phyloP scores from a whole-genome alignment of 352 stramenopile species.

The Globisporangium polare region DNA sequence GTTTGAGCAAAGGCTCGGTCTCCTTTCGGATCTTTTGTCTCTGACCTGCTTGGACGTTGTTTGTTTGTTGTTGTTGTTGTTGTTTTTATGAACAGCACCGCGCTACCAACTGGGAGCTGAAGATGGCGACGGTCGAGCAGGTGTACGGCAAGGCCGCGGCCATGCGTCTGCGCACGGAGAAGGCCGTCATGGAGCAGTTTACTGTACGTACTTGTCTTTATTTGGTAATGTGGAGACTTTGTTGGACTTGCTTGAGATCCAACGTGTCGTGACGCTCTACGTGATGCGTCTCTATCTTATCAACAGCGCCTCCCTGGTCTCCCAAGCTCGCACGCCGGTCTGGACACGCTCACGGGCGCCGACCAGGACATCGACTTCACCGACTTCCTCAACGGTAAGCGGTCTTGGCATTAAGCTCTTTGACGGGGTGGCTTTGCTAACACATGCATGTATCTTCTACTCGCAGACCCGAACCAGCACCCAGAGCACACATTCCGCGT shows the following conservation, averaged over 20 bases:
- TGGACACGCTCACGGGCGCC: slow-evolving; percentile 76
- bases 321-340: slow-evolving; percentile 64
- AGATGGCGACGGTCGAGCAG: slow-evolving; percentile 88
- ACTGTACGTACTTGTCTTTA: slow-evolving; percentile 27
- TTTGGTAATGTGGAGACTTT: no score
- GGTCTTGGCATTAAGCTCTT: not conserved
- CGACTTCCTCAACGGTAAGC: slow-evolving; percentile 77
- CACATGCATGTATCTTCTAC: not conserved
- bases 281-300: not conserved
- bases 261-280: not conserved
- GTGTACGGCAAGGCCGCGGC: slow-evolving; percentile 86
- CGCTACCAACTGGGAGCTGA: slow-evolving; percentile 77
- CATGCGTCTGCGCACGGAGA: slow-evolving; percentile 88
- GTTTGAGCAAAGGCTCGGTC: not conserved
- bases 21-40: not conserved
- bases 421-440: no score
- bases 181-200: slow-evolving; percentile 84
- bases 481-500: slow-evolving; percentile 78
- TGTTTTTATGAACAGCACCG: no score
- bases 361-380: slow-evolving; percentile 80
- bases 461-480: slow-evolving; percentile 69
- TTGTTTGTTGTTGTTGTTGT: no score
- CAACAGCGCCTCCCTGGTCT: slow-evolving; percentile 75
- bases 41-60: no score
- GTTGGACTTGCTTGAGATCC: not conserved